A percentile compares a stretch with the other conserved stretches of the same genome.
Evolutionary conservation across 495 filamentous ascomycete genomes (phyloP).

Genomic region (Arthonia radiata): DNA sequence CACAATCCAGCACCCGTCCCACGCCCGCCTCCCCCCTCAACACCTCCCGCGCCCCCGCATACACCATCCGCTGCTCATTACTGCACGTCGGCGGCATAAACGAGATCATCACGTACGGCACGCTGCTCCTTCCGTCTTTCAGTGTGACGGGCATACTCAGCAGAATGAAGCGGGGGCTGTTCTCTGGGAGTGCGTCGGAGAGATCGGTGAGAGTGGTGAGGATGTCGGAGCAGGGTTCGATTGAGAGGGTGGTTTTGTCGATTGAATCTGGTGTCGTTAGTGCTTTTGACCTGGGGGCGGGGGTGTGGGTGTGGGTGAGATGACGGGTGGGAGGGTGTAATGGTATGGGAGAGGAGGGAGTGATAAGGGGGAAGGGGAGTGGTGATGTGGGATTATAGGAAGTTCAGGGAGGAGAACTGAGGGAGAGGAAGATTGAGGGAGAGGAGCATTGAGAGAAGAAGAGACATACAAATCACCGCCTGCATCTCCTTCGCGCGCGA

Average conservation of each 20-base stretch:
- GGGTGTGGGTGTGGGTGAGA: conserved; percentile 1
- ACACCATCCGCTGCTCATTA: conserved; percentile 64
- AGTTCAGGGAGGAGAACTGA: not conserved
- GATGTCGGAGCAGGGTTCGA: conserved; percentile 49
- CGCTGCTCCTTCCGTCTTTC: conserved; percentile 39
- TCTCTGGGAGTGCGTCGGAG: conserved; percentile 75
- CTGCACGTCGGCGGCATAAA: conserved; percentile 82
- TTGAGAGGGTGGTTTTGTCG: conserved; percentile 68
- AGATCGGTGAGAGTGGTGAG: conserved; percentile 60
- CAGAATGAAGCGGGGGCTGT: conserved; percentile 68
- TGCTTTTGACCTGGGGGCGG: conserved; percentile 1
- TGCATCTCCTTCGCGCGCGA: conserved; percentile 71
- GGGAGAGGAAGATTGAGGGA: conserved; percentile 1
- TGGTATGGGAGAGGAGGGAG: conserved; percentile 1
- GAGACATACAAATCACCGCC: conserved; percentile 69
- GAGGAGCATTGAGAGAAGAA: not conserved
- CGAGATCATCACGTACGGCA: conserved; percentile 82
- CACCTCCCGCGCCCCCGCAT: conserved; percentile 83
- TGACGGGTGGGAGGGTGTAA: conserved; percentile 1
- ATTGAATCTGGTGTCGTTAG: conserved; percentile 40
- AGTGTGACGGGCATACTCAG: conserved; percentile 73
- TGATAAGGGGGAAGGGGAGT: no score
- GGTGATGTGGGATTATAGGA: no score
- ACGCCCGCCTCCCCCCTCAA: conserved; percentile 80
- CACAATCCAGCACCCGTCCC: conserved; percentile 51